phyloP scores from a whole-genome alignment of 2,329 filamentous ascomycete species.

The Ophiostoma angusticollis region DNA sequence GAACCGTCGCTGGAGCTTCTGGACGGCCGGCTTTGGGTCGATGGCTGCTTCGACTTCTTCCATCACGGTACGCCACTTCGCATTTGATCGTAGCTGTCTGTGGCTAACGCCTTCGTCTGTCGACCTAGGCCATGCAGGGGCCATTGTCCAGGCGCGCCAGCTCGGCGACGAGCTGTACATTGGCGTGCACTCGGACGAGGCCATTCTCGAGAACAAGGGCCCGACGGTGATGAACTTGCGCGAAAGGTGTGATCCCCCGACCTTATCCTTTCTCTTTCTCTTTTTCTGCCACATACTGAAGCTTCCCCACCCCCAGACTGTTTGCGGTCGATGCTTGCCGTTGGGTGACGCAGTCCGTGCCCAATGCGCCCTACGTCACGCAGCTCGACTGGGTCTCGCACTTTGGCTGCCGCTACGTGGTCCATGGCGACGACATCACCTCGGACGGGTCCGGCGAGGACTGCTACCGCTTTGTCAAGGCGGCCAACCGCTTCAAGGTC shows the following conservation, averaged over 20 bases:
- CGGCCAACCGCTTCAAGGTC: conserved; percentile 85
- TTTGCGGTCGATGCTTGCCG: conserved; percentile 89
- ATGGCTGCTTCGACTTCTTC: conserved; percentile 98
- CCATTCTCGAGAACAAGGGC: conserved; percentile 92
- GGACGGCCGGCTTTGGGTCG: conserved; percentile 82
- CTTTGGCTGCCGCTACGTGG: conserved; percentile 79
- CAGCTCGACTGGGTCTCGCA: conserved; percentile 86
- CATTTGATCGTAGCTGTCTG: too few relatives aligned
- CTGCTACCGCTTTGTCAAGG: conserved; percentile 96
- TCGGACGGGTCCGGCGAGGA: conserved; percentile 82
- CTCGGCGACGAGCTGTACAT: conserved; percentile 80
- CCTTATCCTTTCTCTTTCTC: too few relatives aligned
- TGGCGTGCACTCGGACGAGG: conserved; percentile 90
- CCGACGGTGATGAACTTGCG: conserved; percentile 91
- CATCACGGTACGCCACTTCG: conserved; percentile 59
- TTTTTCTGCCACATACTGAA: not conserved
- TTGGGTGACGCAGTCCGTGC: conserved; percentile 77
- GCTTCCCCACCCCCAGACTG: conserved; percentile 51
- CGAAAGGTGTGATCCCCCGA: conserved; percentile 69
- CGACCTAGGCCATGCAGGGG: conserved; percentile 78
- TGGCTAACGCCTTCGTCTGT: not conserved
- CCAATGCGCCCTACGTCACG: conserved; percentile 87
- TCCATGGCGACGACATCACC: conserved; percentile 25
- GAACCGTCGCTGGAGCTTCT: conserved; percentile 41
- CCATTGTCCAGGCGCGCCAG: conserved; percentile 90